phyloP scores from a whole-genome alignment of 2,329 filamentous ascomycete species.

The Colletotrichum sp. region DNA sequence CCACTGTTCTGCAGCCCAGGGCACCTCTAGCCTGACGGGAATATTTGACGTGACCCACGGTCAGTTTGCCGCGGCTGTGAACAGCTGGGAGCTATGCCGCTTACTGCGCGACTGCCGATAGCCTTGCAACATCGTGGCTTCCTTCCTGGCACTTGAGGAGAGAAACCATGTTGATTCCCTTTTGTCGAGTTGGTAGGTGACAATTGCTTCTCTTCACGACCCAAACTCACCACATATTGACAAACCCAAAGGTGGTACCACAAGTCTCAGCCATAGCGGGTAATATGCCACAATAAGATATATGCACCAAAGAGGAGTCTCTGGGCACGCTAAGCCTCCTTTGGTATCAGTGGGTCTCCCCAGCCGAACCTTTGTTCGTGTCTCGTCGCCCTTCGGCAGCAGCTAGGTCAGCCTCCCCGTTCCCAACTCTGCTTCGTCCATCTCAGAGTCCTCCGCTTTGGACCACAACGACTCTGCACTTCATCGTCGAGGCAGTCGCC shows the following conservation, averaged over 20 bases:
- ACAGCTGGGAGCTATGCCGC: background rate
- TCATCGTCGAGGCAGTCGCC: slow-evolving; percentile 19
- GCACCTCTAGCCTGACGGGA: background rate
- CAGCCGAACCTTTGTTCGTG: slow-evolving; percentile 19
- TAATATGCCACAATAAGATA: background rate
- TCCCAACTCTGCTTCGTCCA: slow-evolving; percentile 13
- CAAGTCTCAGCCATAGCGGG: background rate
- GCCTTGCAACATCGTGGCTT: background rate
- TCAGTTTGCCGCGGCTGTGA: background rate
- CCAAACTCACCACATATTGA: background rate
- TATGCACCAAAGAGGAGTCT: background rate
- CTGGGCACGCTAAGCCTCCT: background rate
- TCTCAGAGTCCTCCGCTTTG: slow-evolving; percentile 9
- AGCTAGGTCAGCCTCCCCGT: background rate
- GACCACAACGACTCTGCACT: slow-evolving; percentile 14
- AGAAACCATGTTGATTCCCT: background rate
- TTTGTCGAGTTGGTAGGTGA: background rate
- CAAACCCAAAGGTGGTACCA: background rate
- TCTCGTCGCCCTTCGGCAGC: slow-evolving; percentile 13
- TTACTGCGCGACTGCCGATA: background rate
- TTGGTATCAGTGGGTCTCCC: background rate
- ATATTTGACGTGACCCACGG: background rate
- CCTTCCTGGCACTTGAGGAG: background rate
- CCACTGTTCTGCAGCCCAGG: slow-evolving; percentile 5
- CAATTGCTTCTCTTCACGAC: background rate